Conservation (phyloP, 2,329 filamentous ascomycete species). For the Sporothrix dimorphospora region DNA sequence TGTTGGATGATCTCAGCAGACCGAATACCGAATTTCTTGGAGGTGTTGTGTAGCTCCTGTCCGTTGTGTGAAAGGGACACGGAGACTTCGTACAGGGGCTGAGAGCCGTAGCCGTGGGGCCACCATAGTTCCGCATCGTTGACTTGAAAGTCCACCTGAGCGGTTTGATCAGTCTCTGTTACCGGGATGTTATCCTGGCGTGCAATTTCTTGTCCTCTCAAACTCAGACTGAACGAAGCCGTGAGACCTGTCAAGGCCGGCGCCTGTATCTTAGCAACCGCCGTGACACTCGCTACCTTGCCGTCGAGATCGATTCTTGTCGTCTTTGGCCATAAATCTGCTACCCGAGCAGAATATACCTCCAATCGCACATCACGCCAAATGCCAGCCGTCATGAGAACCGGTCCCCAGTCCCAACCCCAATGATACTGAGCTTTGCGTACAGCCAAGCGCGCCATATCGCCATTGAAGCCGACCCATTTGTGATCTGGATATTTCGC, state of each 20-base stretch:
- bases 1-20: conserved; percentile 64
- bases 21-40: conserved; percentile 70
- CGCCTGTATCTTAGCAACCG: conserved; percentile 57
- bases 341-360: conserved; percentile 66
- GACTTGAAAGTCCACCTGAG: conserved; percentile 52
- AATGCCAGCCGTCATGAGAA: conserved; percentile 67
- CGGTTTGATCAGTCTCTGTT: conserved; percentile 48
- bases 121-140: conserved; percentile 72
- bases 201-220: background rate
- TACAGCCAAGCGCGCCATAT: conserved; percentile 61
- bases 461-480: conserved; percentile 70
- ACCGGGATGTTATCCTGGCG: background rate
- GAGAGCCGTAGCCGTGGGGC: conserved; percentile 73
- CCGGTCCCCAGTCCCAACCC: conserved; percentile 76
- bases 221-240: conserved; percentile 7
- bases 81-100: conserved; percentile 70
- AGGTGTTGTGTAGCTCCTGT: conserved; percentile 54
- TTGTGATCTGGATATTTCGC: conserved; percentile 64
- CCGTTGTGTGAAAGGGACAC: conserved; percentile 56
- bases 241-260: background rate
- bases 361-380: conserved; percentile 77
- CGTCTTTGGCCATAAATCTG: conserved; percentile 66
- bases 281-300: conserved; percentile 52
- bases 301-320: conserved; percentile 57
- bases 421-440: conserved; percentile 72